Base-by-base conservation (phyloP, 257 asterid species). In the Coffea eugenioides region DNA sequence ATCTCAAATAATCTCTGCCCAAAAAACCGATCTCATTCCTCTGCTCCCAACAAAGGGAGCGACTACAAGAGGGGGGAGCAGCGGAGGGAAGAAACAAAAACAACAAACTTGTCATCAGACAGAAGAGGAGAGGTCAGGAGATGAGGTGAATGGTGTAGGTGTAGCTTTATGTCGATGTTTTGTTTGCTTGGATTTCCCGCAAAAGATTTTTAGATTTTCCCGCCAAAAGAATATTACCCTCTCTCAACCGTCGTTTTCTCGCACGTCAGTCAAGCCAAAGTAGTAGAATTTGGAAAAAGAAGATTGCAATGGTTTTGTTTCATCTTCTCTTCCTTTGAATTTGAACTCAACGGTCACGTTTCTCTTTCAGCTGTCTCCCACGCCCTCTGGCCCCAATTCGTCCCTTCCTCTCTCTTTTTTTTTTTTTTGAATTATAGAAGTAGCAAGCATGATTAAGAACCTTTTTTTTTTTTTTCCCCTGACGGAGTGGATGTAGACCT, bases 271-370 rank as follows among this genome's bases (percentile, higher is more conserved):
- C 73, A 5, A 15, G 66, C 5, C 31, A 31, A 6, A 23, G 49
- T 48, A 77, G 20, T 7, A 48, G 8, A 9, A 46, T 45, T 45
- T 45, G 0, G 23, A 66, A 62, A 18, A 36, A 4, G 13, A 66
- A 62, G 14, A 36, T 61, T 51, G 43, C 64, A 3, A 21, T 6
- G 18, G 8, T 1, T 57, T n/a, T 41, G 61, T 7, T 27, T 69
- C n/a, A 6, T 41, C 43, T 74, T 82, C 83, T 74, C 85, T 78
- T 69, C 73, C n/a, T 74, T 82, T 74, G 69, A 77, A 56, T 68
- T 76, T 75, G 77, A 79, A 83, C 25, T 79, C 74, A 80, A 77
- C 82, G 80, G 82, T 80, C 69, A 48, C 77, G 69, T 72, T 54
- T 43, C 45, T 34, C 27, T 80, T 76, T 67, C 74, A 71, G 45